Base-by-base conservation (phyloP, 805 yeast genomes). In the Candida palmyrensis region DNA sequence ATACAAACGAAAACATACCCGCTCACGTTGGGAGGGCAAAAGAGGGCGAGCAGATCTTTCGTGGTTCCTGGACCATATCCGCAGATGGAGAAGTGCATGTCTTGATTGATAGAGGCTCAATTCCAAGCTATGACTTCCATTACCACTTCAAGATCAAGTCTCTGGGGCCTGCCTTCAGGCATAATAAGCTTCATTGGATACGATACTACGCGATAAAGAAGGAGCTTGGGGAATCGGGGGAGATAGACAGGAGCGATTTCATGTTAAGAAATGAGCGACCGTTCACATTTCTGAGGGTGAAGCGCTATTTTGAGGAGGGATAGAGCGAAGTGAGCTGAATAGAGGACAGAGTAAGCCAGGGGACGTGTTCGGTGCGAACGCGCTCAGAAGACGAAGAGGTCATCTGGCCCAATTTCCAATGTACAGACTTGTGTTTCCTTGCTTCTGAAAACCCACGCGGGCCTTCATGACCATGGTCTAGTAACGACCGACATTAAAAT, bases 111-210 rank as follows among this genome's bases (percentile, higher is more conserved):
- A 66, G 67, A 29, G 85, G 92, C 17, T 63, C 78, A 2, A 80
- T 75, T 7, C 71, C 73, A 3, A 71, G 71, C 37, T 84, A 80
- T 47, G 51, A 62, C 9, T 85, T 84, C 51, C 68, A 70, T 33
- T 87, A 86, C 58, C 69, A 70, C 42, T 64, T 83, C 33, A 66
- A 68, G 38, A 73, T 89, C 23, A 66, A 64, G 32, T 68, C 74
- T 28, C 66, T 79, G 25, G 89, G 88, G 1, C 68, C 70, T 31
- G 53, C 49, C 20, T 71, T 72, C 38, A 73, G 71, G 40, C 88
- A 79, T 48, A 79, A 82, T 46, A 79, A 82, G 49, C 59, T 89
- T 35, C 68, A 73, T 32, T 88, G 97, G 97, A 49, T 69, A 5
- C 59, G 59, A 16, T 82, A 82, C 43, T 76, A 73, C 42, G 78